Conservation (phyloP, 2,329 filamentous ascomycete species). For the Ophiostoma ips region DNA sequence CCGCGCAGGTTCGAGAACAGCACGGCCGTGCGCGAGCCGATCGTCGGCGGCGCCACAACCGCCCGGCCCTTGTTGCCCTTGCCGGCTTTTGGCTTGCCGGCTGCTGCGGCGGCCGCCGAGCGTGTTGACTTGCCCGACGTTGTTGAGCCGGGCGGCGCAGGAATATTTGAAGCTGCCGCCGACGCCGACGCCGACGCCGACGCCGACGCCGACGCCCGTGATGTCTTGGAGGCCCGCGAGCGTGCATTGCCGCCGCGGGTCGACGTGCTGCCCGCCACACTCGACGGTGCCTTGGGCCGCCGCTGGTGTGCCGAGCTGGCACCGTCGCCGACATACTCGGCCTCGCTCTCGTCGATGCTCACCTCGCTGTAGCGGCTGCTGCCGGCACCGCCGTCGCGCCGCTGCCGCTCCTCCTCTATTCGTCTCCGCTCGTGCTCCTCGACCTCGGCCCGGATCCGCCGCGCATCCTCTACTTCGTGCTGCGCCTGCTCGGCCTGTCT, state of each 20-base stretch:
- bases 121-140: neutral
- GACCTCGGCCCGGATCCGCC: slow-evolving; percentile 41
- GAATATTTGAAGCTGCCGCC: neutral
- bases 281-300: slow-evolving; percentile 40
- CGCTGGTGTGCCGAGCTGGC: slow-evolving; percentile 43
- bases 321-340: slow-evolving; percentile 4
- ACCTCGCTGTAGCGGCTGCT: neutral
- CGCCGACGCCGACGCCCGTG: too few species aligned
- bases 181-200: too few species aligned
- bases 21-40: slow-evolving; percentile 35
- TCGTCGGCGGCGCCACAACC: slow-evolving; percentile 16
- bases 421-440: slow-evolving; percentile 40
- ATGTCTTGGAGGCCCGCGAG: slow-evolving; percentile 20
- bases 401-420: slow-evolving; percentile 38
- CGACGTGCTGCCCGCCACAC: slow-evolving; percentile 20
- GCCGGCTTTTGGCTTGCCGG: slow-evolving; percentile 2
- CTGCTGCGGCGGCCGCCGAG: neutral
- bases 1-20: slow-evolving; percentile 38
- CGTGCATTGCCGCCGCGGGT: slow-evolving; percentile 18
- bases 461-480: slow-evolving; percentile 42
- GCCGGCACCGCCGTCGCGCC: slow-evolving; percentile 38
- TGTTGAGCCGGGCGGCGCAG: neutral
- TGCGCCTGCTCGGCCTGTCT: slow-evolving; percentile 43
- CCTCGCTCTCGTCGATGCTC: neutral
- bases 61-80: slow-evolving; percentile 7